Evolutionary conservation across 768 basidiomycete species (phyloP), one percentile per base, ranked within the genome.

Genomic region (Boletus patriciae): DNA sequence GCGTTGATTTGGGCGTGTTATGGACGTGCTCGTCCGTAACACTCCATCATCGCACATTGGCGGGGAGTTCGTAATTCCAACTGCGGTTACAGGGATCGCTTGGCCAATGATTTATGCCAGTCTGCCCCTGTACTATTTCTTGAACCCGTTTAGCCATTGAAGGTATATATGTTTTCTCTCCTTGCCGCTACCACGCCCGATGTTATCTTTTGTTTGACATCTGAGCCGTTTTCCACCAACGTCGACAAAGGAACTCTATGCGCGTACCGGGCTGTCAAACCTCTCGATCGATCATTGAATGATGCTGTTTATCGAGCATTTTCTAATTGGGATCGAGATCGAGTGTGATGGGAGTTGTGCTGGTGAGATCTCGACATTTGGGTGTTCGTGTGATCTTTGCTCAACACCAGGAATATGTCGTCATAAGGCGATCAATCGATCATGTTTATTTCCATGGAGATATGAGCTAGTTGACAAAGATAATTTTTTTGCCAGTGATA

Each of bases 221-320:
- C 27, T 15, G 31, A 55, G 11, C n/a, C 25, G 13, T 36, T 38
- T 34, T 46, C n/a, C 44, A 21, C 38, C 10, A 18, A 37, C 46
- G 4, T 34, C 19, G 36, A 21, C 27, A 18, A n/a, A 10, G 29
- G n/a, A 41, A 34, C 51, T 34, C 31, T 27, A 40, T 27, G 18
- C 18, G 34, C 25, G 25, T 29, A 15, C 9, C n/a, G 18, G 34
- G 23, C 21, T 23, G 10, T 6, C 21, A 18, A 11, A 16, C 21
- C 31, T 19, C 11, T 7, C 34, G 27, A 45, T 44, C 53, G 27
- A 38, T 55, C 53, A 27, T 27, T 25, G 15, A 42, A 55, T 55
- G 54, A 56, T 56, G 34, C 33, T 34, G 21, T 56, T 56, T 27
- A 33, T 13, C 42, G 19, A 44, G 52, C 16, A 15, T 34, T n/a